Evolutionary conservation across 306 rosid genomes (phyloP).

Genomic region (Pyrus betulifolia): DNA sequence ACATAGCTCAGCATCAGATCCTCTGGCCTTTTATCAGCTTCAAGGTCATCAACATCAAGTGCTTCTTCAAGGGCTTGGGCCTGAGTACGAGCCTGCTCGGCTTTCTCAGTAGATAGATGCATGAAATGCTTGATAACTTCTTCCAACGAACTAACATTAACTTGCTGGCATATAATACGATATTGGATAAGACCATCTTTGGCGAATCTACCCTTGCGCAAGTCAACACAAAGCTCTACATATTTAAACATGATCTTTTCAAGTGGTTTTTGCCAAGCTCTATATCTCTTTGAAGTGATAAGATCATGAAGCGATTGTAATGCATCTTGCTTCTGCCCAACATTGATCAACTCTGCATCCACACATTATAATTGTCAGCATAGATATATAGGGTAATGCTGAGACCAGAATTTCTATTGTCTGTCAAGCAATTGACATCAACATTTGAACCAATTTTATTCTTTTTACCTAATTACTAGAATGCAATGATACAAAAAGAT

Average conservation of each 20-base stretch:
- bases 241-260: constrained; percentile 93
- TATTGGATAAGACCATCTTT: constrained; percentile 97
- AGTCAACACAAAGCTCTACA: constrained; percentile 84
- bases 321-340: constrained; percentile 96
- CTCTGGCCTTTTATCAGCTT: constrained; percentile 96
- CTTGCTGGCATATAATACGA: constrained; percentile 95
- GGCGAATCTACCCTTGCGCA: constrained; percentile 87
- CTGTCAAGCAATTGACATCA: not conserved
- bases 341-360: constrained; percentile 71
- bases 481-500: too few relatives aligned
- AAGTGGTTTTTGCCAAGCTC: constrained; percentile 96
- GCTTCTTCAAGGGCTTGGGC: constrained; percentile 95
- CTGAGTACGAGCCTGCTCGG: constrained; percentile 94
- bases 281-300: constrained; percentile 77
- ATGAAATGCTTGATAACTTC: constrained; percentile 97
- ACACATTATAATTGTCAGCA: not conserved
- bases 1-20: constrained; percentile 92
- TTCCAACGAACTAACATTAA: constrained; percentile 85
- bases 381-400: not conserved
- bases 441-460: too few relatives aligned
- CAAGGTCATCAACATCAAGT: constrained; percentile 90
- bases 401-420: not conserved
- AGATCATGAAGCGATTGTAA: constrained; percentile 86
- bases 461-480: not conserved
- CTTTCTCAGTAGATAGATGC: constrained; percentile 95